Evolutionary conservation across 1,284 basidiomycete species (phyloP), one percentile per base, ranked within the genome.

Genomic region (Marasmius sp.): DNA sequence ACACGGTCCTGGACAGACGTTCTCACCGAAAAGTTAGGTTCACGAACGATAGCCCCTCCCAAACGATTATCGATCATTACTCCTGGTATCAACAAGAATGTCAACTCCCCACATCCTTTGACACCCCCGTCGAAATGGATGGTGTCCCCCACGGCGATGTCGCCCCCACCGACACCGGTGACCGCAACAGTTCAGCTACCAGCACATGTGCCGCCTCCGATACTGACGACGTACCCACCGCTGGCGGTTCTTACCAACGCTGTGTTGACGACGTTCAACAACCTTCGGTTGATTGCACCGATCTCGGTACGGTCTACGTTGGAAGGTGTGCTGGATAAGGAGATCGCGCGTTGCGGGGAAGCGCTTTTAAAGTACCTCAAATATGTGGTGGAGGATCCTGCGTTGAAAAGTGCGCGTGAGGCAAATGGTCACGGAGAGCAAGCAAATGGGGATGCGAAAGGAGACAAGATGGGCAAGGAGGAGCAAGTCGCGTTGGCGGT

Each of bases 261-360:
- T 0, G 76, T 95, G 38, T 79, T 95, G 4, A 80, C 85, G 0
- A 82, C 90, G 0, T 78, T 97, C 56, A 98, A 98, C 74, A 80
- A 88, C 1, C 80, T 98, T 12, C 89, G 95, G 1, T 78, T 95
- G 9, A 82, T 97, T 10, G 92, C 93, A 0, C 92, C 94, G 0
- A 75, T 85, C 7, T 78, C 79, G 47, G 79, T 88, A 47, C 76
- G 82, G 53, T 72, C 70, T 1, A 72, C 81, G 37, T 71, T 94
- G 2, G 70, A 79, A 0, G 67, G 68, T 0, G 71, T 79, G 5
- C 77, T 93, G 51, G 85, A 89, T 51, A 71, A 70, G 2, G 78
- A 82, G 1, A 75, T 95, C 4, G 78, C 75, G 1, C 71, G 72
- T 27, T 76, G 78, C 2, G 80, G 80, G 2, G 72, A 74, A 10